phyloP scores from a whole-genome alignment of 1,139 yeast species.

The Pneumocystis wakefieldiae region DNA sequence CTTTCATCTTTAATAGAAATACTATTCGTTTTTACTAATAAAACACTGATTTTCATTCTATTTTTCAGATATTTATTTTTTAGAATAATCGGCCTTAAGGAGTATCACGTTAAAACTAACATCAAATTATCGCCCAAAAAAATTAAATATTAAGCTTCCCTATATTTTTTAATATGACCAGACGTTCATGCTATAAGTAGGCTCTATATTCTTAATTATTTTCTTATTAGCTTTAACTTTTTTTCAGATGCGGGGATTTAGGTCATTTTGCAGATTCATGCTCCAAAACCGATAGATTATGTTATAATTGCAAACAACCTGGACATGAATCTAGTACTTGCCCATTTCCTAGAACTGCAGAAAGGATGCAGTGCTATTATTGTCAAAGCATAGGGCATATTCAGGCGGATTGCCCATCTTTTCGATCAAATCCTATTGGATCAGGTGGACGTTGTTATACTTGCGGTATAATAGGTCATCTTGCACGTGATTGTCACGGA shows the following conservation, averaged over 20 bases:
- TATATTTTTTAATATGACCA: background rate
- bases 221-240: background rate
- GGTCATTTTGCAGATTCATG: constrained; percentile 88
- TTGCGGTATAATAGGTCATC: constrained; percentile 67
- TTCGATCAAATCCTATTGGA: constrained; percentile 21
- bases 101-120: too few species aligned
- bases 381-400: constrained; percentile 61
- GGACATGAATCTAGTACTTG: constrained; percentile 69
- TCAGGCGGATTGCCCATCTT: constrained; percentile 46
- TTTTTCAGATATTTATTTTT: too few species aligned
- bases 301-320: constrained; percentile 79
- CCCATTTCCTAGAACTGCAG: constrained; percentile 70
- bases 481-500: constrained; percentile 52
- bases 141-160: background rate
- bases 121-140: background rate
- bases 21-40: too few species aligned
- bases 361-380: constrained; percentile 67
- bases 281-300: constrained; percentile 65
- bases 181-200: background rate
- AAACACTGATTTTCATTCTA: too few species aligned
- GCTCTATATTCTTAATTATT: background rate
- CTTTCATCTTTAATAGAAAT: too few species aligned
- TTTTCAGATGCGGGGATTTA: constrained; percentile 18
- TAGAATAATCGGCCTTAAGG: too few species aligned
- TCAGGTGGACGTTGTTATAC: constrained; percentile 22